Evolutionary conservation across 768 basidiomycete genomes (phyloP).

Genomic region (Coprinopsis sp.): DNA sequence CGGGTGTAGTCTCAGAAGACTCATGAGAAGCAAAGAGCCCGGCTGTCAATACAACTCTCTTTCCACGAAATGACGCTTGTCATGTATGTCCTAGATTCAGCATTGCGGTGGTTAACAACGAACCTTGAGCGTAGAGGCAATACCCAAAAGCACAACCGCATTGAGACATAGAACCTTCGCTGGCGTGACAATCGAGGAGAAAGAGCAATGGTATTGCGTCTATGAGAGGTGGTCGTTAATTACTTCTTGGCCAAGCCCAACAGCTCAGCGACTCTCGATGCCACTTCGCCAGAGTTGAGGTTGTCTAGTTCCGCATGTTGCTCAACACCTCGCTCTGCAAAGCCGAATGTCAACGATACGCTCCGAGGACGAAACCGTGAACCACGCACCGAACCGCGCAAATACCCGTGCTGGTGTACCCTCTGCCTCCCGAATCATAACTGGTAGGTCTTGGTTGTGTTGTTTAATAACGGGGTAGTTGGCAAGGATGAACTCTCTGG

Average conservation of each 20-base stretch:
- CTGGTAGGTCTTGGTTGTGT: slow-evolving; percentile 81
- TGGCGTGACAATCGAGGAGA: too few species aligned
- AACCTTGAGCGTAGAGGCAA: too few species aligned
- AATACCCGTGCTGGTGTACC: slow-evolving; percentile 80
- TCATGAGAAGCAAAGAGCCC: too few species aligned
- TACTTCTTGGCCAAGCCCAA: slow-evolving; percentile 31
- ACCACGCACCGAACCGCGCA: slow-evolving; percentile 74
- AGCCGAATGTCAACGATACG: slow-evolving; percentile 3
- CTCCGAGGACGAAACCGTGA: neutral
- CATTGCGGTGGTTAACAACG: too few species aligned
- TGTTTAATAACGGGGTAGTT: slow-evolving; percentile 74
- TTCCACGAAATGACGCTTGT: too few species aligned
- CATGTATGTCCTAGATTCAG: too few species aligned
- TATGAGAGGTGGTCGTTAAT: slow-evolving; percentile 22
- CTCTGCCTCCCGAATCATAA: slow-evolving; percentile 74
- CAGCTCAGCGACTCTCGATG: slow-evolving; percentile 63
- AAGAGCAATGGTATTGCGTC: too few species aligned
- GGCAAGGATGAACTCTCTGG: slow-evolving; percentile 76
- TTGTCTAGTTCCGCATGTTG: slow-evolving; percentile 77
- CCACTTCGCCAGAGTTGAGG: slow-evolving; percentile 66
- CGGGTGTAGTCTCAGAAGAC: too few species aligned
- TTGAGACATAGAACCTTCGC: too few species aligned
- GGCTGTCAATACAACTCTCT: too few species aligned
- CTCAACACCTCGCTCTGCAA: slow-evolving; percentile 72
- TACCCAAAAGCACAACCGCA: too few species aligned